These are phyloP conservation scores for Spiromastix sp. DNA, from an alignment of 2,329 filamentous ascomycete genomes.

Conservation along the genomic window DNA sequence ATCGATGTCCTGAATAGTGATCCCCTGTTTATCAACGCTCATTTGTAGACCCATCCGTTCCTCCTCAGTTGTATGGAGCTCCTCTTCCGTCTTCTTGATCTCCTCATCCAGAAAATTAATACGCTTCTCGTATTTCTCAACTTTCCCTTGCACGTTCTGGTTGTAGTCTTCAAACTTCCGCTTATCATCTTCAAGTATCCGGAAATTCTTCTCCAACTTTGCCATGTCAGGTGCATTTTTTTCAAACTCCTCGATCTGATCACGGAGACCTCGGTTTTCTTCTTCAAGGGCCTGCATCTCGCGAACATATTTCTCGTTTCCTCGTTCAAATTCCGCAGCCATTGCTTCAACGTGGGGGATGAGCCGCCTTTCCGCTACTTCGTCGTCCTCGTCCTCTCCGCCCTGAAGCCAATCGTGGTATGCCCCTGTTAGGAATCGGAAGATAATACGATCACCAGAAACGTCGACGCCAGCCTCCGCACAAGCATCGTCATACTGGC, in stretches of 20 bases:
- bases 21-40: constrained; percentile 82
- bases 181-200: constrained; percentile 88
- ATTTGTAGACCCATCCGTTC: constrained; percentile 72
- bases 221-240: constrained; percentile 76
- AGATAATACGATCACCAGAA: constrained; percentile 82
- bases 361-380: constrained; percentile 68
- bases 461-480: constrained; percentile 81
- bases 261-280: constrained; percentile 67
- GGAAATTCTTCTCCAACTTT: constrained; percentile 78
- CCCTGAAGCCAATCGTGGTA: constrained; percentile 92
- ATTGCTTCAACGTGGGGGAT: constrained; percentile 78
- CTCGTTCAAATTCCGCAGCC: constrained; percentile 74
- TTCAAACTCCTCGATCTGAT: constrained; percentile 82
- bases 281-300: constrained; percentile 79
- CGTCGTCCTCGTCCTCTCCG: constrained; percentile 77
- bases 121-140: constrained; percentile 77
- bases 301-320: constrained; percentile 74
- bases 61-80: constrained; percentile 69
- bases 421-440: constrained; percentile 78
- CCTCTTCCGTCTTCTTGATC: constrained; percentile 64
- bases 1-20: constrained; percentile 97
- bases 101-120: constrained; percentile 78
- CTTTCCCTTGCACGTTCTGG: constrained; percentile 67
- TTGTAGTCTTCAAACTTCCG: constrained; percentile 96
- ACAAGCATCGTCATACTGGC: constrained; percentile 83